Evolutionary conservation across 345 rosid species (phyloP).

Genomic region (Boechera stricta): DNA sequence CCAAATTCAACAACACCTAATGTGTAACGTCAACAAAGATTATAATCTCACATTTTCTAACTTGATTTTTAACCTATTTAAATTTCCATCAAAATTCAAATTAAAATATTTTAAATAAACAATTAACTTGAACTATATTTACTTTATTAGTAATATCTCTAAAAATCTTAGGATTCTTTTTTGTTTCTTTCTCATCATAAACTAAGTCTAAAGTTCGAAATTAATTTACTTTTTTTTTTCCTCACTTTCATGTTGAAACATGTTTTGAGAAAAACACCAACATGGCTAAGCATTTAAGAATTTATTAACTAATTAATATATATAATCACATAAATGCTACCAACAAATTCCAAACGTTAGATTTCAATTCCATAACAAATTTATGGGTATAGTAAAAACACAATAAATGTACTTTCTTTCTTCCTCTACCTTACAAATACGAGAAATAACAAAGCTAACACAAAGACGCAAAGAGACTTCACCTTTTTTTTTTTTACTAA

Average conservation of each 20-base stretch:
- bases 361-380: constrained; percentile 31
- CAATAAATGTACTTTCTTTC: constrained; percentile 37
- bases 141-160: neutral
- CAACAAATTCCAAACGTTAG: constrained; percentile 43
- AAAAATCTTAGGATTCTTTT: too few species aligned
- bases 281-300: constrained; percentile 5
- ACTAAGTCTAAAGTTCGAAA: constrained; percentile 3
- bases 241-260: constrained; percentile 12
- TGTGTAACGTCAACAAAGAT: constrained; percentile 36
- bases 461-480: constrained; percentile 19
- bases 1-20: constrained; percentile 43
- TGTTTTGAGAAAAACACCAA: neutral
- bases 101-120: neutral
- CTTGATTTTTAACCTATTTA: constrained; percentile 7
- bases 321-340: constrained; percentile 35
- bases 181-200: neutral
- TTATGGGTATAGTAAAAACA: constrained; percentile 30
- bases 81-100: neutral
- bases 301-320: constrained; percentile 5
- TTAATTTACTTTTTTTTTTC: neutral
- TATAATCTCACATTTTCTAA: constrained; percentile 27
- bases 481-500: constrained; percentile 37
- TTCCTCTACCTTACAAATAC: constrained; percentile 38
- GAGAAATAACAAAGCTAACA: constrained; percentile 39
- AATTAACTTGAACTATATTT: neutral